These are phyloP conservation scores for Leucocoprinus birnbaumii DNA, from an alignment of 768 basidiomycete species.

Conservation along the genomic window DNA sequence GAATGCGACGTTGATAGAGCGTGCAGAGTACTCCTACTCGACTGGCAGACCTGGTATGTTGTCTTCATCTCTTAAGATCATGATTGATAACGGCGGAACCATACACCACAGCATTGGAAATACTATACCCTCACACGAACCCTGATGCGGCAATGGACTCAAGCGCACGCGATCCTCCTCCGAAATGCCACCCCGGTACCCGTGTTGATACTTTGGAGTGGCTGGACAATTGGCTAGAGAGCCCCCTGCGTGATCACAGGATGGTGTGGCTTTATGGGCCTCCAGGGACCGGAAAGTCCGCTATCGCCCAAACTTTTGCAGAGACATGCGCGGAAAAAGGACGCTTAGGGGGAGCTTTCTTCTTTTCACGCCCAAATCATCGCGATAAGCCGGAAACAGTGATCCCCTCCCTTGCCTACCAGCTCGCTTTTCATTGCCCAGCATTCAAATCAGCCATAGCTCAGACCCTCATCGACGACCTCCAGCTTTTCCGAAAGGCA, in stretches of 20 bases:
- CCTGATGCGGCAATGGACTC: not conserved
- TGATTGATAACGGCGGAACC: no score
- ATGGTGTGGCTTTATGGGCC: conserved; percentile 9
- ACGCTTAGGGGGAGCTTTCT: conserved; percentile 8
- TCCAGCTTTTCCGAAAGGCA: not conserved
- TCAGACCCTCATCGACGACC: not conserved
- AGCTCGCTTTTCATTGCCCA: not conserved
- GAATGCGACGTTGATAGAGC: no score
- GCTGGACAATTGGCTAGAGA: conserved; percentile 2
- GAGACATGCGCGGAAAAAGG: not conserved
- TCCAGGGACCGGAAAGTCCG: conserved; percentile 9
- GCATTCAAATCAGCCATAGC: not conserved
- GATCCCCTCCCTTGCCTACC: conserved; percentile 9
- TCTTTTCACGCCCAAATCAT: conserved; percentile 2
- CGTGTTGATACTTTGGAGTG: not conserved
- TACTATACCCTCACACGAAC: not conserved
- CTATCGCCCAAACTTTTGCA: conserved; percentile 8
- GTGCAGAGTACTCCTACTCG: no score
- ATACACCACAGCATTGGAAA: not conserved
- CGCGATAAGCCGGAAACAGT: not conserved
- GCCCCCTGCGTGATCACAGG: not conserved
- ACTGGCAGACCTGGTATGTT: no score
- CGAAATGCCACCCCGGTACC: not conserved
- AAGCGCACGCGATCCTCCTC: not conserved
- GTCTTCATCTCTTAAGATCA: no score